Base-by-base conservation (phyloP, 345 rosid genomes). In the Geranium brycei region DNA sequence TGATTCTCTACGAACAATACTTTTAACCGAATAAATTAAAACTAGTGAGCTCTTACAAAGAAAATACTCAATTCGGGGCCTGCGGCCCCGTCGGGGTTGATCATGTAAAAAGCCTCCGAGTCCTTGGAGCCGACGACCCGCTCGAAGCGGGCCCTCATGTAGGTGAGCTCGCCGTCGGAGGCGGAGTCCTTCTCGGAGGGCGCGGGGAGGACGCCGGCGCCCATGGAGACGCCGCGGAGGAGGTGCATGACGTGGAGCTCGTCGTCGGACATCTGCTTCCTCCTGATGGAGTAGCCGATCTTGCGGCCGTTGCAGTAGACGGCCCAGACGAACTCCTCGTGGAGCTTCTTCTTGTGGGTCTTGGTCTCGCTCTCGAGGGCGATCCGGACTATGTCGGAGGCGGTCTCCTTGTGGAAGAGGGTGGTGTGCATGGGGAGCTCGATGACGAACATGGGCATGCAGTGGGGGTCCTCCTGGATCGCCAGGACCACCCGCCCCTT, bases 261-360 rank as follows among this genome's bases (percentile, higher is more conserved):
- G 19, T 92, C 97, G 3, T 89, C 97, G 2, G 90, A 80, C 87
- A 89, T 77, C 67, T 81, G 81, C 76, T 83, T 89, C 80, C 98
- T 80, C 79, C 98, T 68, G 31, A 92, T 92, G 2, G 86, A 87
- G 75, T 89, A 89, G 38, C 98, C 98, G 2, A 82, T 65, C 58
- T 92, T 92, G 57, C 95, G 78, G 16, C 98, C 98, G 56, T 92
- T 92, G 66, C 96, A 89, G 55, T 86, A 92, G 41, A 89, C 87
- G 23, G 84, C 97, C 97, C 98, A 92, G n/a, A 89, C 95, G n/a
- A 63, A 89, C 71, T 92, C 98, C 71, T 92, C 98, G 76, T 89
- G 18, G 0, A 92, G 69, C 58, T 83, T 83, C 86, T 83, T 89
- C 81, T 76, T 85, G 11, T 86, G 82, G 1, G 85, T 84, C 85